Percentiles rank a stretch among this genome's conserved stretches.
phyloP scores from a whole-genome alignment of 176 grass and related monocot genomes.

The Juncus effusus region DNA sequence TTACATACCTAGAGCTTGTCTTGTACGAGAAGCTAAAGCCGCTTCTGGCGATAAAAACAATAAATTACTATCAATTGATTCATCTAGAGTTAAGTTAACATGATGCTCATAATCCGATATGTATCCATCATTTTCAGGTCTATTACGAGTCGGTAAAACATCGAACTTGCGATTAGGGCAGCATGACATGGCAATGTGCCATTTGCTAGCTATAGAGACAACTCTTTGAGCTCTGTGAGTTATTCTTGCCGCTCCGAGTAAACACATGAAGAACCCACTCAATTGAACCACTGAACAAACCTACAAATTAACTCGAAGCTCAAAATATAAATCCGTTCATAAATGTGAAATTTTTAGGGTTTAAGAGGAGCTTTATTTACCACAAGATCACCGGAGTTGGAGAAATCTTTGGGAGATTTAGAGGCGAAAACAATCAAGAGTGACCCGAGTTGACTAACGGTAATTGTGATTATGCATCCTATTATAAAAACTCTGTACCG shows the following conservation, averaged over 20 bases:
- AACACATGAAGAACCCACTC: conserved; percentile 90
- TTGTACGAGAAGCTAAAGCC: conserved; percentile 24
- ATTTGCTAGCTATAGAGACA: conserved; percentile 71
- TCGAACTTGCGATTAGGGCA: conserved; percentile 23
- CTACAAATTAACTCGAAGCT: conserved; percentile 28
- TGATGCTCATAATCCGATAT: conserved; percentile 22
- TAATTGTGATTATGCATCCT: conserved; percentile 65
- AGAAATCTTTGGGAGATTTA: conserved; percentile 60
- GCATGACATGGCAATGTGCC: conserved; percentile 54
- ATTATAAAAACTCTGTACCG: conserved; percentile 73
- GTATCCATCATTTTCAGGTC: not conserved
- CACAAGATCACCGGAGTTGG: conserved; percentile 73
- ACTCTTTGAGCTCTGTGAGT: conserved; percentile 78
- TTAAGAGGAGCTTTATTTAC: no score
- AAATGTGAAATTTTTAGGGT: no score
- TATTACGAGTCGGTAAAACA: not conserved
- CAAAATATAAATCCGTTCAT: no score
- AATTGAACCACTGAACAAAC: conserved; percentile 81
- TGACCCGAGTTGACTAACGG: conserved; percentile 67
- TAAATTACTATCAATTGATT: not conserved
- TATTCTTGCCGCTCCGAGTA: conserved; percentile 72
- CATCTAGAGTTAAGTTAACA: not conserved
- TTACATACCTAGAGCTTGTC: conserved; percentile 61
- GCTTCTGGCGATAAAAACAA: not conserved
- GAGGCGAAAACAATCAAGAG: conserved; percentile 57